These are phyloP conservation scores for Anthracocystis panici-leucophaei DNA, from an alignment of 1,284 basidiomycete species.

Conservation along the genomic window DNA sequence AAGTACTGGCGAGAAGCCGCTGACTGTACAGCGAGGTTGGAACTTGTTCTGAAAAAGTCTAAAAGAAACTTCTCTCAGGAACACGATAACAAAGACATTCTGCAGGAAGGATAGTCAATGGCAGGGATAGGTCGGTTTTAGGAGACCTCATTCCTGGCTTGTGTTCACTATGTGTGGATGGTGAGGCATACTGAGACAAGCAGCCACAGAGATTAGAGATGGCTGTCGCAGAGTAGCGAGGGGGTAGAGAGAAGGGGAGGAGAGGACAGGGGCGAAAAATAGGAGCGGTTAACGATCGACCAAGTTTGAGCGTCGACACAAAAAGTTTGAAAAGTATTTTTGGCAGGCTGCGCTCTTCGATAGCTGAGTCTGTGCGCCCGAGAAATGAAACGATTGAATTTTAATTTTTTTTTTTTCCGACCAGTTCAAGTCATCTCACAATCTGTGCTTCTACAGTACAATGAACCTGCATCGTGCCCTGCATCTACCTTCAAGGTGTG, in stretches of 20 bases:
- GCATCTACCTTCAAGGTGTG: background rate
- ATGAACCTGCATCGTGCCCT: slow-evolving; percentile 2
- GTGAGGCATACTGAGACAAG: no score
- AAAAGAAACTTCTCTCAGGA: slow-evolving; percentile 7
- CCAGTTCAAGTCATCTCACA: background rate
- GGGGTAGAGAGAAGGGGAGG: background rate
- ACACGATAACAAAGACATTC: slow-evolving; percentile 4
- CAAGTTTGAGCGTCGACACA: background rate
- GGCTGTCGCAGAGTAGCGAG: background rate
- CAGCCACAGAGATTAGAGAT: no score
- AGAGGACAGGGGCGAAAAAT: background rate
- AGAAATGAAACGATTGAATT: background rate
- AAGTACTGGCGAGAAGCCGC: background rate
- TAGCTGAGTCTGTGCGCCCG: slow-evolving; percentile 4
- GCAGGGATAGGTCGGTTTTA: background rate
- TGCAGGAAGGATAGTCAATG: background rate
- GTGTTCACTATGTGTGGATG: background rate
- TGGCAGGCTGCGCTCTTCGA: slow-evolving; percentile 2
- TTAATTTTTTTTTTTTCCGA: background rate
- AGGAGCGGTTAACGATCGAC: background rate
- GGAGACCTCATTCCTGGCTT: background rate
- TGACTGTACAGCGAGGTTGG: background rate
- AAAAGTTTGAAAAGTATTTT: background rate
- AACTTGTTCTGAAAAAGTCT: background rate
- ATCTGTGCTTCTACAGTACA: background rate